A percentile compares a stretch with the other conserved stretches of the same genome.
Evolutionary conservation across 306 rosid species (phyloP).

Genomic region (Casuarina glauca): DNA sequence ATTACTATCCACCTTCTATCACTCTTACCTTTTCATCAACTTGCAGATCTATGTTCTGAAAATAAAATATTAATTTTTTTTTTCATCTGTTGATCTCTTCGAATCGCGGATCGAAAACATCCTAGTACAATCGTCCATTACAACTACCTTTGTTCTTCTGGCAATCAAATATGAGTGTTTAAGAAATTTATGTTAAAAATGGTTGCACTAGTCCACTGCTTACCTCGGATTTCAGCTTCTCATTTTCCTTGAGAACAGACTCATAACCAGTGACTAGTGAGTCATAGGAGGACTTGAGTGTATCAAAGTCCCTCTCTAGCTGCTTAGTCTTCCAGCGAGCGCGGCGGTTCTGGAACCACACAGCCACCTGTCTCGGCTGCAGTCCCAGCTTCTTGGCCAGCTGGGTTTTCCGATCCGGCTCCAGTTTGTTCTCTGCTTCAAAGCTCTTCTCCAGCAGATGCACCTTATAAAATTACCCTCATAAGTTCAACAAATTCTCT

Average conservation of each 20-base stretch:
- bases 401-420: conserved; percentile 87
- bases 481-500: conserved; percentile 22
- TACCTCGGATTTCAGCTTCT: conserved; percentile 91
- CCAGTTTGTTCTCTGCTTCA: conserved; percentile 97
- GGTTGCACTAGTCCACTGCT: not conserved
- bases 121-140: not conserved
- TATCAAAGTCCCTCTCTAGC: conserved; percentile 92
- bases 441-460: conserved; percentile 91
- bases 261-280: conserved; percentile 69
- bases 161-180: not conserved
- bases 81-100: conserved; percentile 3
- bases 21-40: conserved; percentile 24
- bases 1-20: conserved; percentile 24
- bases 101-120: not conserved
- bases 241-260: conserved; percentile 71
- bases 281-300: conserved; percentile 82
- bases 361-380: conserved; percentile 98
- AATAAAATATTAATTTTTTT: not conserved
- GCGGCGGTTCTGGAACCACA: conserved; percentile 98
- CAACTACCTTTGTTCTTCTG: not conserved
- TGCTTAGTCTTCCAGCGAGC: conserved; percentile 99
- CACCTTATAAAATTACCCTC: conserved; percentile 48
- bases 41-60: conserved; percentile 14
- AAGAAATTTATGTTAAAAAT: not conserved
- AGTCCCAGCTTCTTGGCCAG: conserved; percentile 92